Percentiles rank a stretch among this genome's conserved stretches.
These are phyloP conservation scores for Cytospora leucostoma DNA, from an alignment of 2,329 filamentous ascomycete species.

Conservation along the genomic window DNA sequence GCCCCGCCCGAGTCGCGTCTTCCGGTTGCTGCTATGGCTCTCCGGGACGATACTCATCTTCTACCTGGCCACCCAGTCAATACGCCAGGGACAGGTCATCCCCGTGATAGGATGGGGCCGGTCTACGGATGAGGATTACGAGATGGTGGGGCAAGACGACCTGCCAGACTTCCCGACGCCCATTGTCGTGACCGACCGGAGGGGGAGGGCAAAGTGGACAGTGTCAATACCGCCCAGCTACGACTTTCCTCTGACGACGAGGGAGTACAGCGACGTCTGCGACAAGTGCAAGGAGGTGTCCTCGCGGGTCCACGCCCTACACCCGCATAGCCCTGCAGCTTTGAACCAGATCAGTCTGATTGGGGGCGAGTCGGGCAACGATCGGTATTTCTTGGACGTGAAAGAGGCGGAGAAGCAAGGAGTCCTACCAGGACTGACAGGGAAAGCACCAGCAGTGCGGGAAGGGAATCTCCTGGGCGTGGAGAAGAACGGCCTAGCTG, in stretches of 20 bases:
- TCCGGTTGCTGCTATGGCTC: constrained; percentile 59
- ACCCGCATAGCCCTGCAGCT: constrained; percentile 40
- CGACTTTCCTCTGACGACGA: constrained; percentile 65
- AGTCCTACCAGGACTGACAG: constrained; percentile 54
- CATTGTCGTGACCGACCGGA: constrained; percentile 66
- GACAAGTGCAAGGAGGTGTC: constrained; percentile 67
- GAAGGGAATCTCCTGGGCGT: constrained; percentile 49
- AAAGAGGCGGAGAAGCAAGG: constrained; percentile 67
- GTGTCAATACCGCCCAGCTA: constrained; percentile 71
- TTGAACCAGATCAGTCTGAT: constrained; percentile 44
- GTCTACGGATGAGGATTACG: constrained; percentile 52
- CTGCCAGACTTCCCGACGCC: constrained; percentile 74
- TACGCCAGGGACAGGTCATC: constrained; percentile 37
- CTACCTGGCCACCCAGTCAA: constrained; percentile 47
- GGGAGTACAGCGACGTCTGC: constrained; percentile 71
- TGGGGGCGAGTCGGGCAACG: constrained; percentile 53
- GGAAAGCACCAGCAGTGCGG: constrained; percentile 35
- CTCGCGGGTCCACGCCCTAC: constrained; percentile 55
- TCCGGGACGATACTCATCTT: constrained; percentile 51
- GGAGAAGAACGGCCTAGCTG: constrained; percentile 44
- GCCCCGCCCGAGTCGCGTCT: constrained; percentile 58
- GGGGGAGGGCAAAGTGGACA: constrained; percentile 73
- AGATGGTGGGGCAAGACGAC: constrained; percentile 66
- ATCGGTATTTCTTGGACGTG: constrained; percentile 74
- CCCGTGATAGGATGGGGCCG: constrained; percentile 43